A percentile compares a stretch with the other conserved stretches of the same genome.
These are phyloP conservation scores for Apiotrichum brassicae DNA, from an alignment of 1,284 basidiomycete genomes.

Conservation along the genomic window DNA sequence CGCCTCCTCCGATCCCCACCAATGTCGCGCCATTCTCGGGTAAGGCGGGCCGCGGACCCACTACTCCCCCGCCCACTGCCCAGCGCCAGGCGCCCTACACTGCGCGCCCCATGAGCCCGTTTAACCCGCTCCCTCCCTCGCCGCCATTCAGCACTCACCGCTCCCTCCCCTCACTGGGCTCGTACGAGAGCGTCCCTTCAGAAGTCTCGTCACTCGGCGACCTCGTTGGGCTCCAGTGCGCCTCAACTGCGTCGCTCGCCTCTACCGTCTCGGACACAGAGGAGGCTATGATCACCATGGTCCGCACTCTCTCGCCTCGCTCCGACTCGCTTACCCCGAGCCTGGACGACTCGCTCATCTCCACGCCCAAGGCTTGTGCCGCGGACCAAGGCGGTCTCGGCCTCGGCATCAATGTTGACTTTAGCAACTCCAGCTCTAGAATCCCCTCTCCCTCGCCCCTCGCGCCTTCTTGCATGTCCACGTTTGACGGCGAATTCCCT, in stretches of 20 bases:
- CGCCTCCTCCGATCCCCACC: neutral
- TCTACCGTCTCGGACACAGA: slow-evolving; percentile 37
- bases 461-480: neutral
- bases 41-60: neutral
- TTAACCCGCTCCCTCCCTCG: slow-evolving; percentile 16
- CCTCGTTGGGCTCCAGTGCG: neutral
- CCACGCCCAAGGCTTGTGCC: neutral
- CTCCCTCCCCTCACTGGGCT: slow-evolving; percentile 36
- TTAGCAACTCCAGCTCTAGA: neutral
- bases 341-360: neutral
- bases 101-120: neutral
- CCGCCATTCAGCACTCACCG: slow-evolving; percentile 25
- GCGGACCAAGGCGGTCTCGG: slow-evolving; percentile 5
- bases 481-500: neutral
- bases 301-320: slow-evolving; percentile 23
- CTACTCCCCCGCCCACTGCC: neutral
- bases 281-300: slow-evolving; percentile 33
- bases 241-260: slow-evolving; percentile 20
- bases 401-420: slow-evolving; percentile 23
- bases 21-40: neutral
- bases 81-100: neutral
- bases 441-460: neutral
- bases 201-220: neutral
- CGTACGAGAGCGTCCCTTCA: slow-evolving; percentile 31
- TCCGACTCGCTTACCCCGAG: neutral